phyloP scores from a whole-genome alignment of 2,329 filamentous ascomycete species.

The Epichloe brachyelytri region DNA sequence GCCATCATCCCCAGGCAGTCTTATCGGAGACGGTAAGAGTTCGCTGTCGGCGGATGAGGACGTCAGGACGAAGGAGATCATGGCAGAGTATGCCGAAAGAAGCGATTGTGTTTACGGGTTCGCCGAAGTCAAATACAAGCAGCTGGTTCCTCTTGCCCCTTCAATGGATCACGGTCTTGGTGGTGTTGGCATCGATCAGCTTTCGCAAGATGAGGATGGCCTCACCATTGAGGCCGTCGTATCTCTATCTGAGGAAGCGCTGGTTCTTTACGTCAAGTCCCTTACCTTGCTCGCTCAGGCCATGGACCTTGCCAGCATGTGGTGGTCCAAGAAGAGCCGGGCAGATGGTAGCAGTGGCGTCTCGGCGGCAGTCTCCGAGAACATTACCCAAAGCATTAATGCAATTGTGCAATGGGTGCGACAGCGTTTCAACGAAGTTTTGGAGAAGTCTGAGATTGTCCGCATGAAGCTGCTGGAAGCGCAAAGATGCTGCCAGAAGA shows the following conservation, averaged over 20 bases:
- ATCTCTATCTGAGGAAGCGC: conserved; percentile 78
- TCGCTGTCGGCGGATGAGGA: conserved; percentile 61
- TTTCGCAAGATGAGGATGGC: conserved; percentile 51
- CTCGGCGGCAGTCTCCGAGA: conserved; percentile 30
- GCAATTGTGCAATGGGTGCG: conserved; percentile 93
- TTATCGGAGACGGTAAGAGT: conserved; percentile 51
- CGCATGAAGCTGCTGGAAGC: conserved; percentile 75
- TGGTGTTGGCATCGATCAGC: conserved; percentile 42
- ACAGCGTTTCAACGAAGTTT: conserved; percentile 85
- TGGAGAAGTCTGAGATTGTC: conserved; percentile 94
- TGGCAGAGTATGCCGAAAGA: conserved; percentile 83
- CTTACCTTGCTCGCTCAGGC: conserved; percentile 80
- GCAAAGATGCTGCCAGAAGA: conserved; percentile 70
- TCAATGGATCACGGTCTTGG: conserved; percentile 61
- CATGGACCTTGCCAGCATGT: conserved; percentile 86
- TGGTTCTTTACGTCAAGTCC: conserved; percentile 93
- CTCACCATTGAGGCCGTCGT: conserved; percentile 79
- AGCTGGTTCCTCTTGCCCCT: conserved; percentile 80
- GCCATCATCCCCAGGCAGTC: conserved; percentile 44
- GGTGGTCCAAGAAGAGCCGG: conserved; percentile 77
- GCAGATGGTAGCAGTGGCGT: conserved; percentile 36
- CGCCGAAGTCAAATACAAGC: conserved; percentile 96
- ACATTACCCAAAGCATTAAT: conserved; percentile 62
- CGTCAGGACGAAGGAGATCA: conserved; percentile 58
- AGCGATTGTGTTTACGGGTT: conserved; percentile 97